Base-by-base conservation (phyloP, 768 basidiomycete species). In the Holtermanniella nyarrowii region DNA sequence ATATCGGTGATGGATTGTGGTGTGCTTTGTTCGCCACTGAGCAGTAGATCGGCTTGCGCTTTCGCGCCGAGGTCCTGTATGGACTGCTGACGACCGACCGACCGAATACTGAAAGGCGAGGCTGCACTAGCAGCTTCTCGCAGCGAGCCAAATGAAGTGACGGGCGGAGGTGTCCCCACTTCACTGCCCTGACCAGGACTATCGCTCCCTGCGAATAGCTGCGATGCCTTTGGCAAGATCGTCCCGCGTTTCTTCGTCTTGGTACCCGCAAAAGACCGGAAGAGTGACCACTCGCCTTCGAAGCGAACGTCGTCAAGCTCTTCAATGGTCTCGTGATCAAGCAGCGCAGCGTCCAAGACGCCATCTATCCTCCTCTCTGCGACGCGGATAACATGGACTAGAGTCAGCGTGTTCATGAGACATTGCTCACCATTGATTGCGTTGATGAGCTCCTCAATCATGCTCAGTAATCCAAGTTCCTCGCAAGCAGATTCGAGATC, bases 381-480 rank as follows among this genome's bases (percentile, higher is more conserved):
- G 58, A 85, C 83, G 48, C 95, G 85, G 56, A 96, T 93, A 59
- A 97, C 82, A 70, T 96, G 95, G 21, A 96, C 95, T 95, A 60
- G 59, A 47, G 10, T 41, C 16, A 40, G 16, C 24, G 22, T 51
- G 25, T 50, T 55, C 42, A 75, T 57, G 26, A 13, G 11, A 37
- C 13, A 5, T 7, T 12, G 48, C 60, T 42, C 65, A 91, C 90
- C 89, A 67, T 90, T 95, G 42, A 95, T 85, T 27, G 91, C 90
- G 70, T 93, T 90, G 50, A 95, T 79, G 21, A 93, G 81, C 72
- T 95, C 90, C 71, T 89, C 86, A 49, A 96, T 80, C 61, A 93
- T 79, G 46, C 82, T 80, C 52, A 91, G 84, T 3, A 88, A 82
- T 16, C 85, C 86, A 42, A 91, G 74, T 71, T 85, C 78, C 60